phyloP scores from a whole-genome alignment of 148 eudicot species.

The Chenopodium quinoa region DNA sequence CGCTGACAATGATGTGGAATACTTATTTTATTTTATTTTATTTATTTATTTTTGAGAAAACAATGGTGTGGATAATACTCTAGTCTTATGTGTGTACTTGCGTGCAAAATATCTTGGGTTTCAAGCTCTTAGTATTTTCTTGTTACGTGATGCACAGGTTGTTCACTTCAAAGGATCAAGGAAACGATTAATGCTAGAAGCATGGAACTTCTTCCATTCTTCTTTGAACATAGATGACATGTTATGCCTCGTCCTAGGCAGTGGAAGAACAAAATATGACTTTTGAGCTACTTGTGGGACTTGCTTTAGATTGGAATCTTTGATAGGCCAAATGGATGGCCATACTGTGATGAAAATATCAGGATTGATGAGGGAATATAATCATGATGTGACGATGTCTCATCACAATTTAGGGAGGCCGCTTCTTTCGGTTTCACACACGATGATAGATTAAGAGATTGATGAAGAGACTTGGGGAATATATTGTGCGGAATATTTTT shows the following conservation, averaged over 20 bases:
- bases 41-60: no score
- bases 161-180: slow-evolving; percentile 97
- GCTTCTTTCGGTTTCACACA: neutral
- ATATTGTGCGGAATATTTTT: neutral
- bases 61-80: neutral
- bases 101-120: neutral
- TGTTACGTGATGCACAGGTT: slow-evolving; percentile 43
- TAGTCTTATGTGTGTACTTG: neutral
- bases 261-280: slow-evolving; percentile 94
- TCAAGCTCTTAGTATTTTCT: slow-evolving; percentile 2
- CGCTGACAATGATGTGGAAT: neutral
- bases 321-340: slow-evolving; percentile 13
- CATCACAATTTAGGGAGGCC: neutral
- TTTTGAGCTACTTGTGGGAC: slow-evolving; percentile 34
- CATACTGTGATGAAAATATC: slow-evolving; percentile 4
- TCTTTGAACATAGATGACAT: slow-evolving; percentile 62
- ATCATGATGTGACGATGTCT: neutral
- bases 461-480: neutral
- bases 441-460: slow-evolving; percentile 4
- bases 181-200: slow-evolving; percentile 92
- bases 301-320: slow-evolving; percentile 23
- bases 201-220: slow-evolving; percentile 75
- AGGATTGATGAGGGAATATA: slow-evolving; percentile 9
- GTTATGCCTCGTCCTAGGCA: slow-evolving; percentile 74
- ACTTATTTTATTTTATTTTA: no score